Base-by-base conservation (phyloP, 495 filamentous ascomycete genomes). In the Pseudevernia furfuracea region DNA sequence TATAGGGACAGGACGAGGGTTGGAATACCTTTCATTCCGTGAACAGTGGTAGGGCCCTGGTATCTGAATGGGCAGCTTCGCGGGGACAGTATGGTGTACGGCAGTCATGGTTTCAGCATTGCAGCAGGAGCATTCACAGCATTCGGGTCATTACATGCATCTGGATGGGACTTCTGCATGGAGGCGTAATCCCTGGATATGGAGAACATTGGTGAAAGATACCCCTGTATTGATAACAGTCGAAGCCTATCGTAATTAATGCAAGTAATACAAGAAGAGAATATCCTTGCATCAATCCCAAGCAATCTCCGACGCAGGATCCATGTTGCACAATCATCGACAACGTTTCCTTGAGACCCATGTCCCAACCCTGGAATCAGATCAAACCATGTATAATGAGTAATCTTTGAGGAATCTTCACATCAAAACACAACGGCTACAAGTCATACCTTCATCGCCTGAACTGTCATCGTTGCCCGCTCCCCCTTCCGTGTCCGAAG, bases 11-110 rank as follows among this genome's bases (percentile, higher is more conserved):
- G 74, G 59, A 88, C 87, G 46, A 75, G 74, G 64, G 87, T 92
- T 28, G 85, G 89, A 53, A 95, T 98, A 68, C 94, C 92, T 0
- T 89, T 91, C 3, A 78, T 83, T 67, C 66, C 62, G 46, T 76
- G 63, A 68, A 19, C 12, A 25, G 4, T 19, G 38, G 12, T 23
- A 25, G 5, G 5, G 4, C 3, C 12, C 28, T 14, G 21, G 30
- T 2, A 34, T 56, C 28, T 4, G 10, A 43, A 57, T 15, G 23
- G 32, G 58, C 38, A 30, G 48, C 34, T 41, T 56, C 60, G 37
- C 48, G n/a, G 39, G n/a, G 6, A 60, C 21, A 46, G 28, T 28
- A 23, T 19, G 15, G 28, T 4, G 37, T 37, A 8, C 6, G 30
- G n/a, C 28, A 25, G 8, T 23, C 25, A 32, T 25, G 4, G 21